Base-by-base conservation (phyloP, 2,329 filamentous ascomycete species). In the Microdochium trichocladiopsis region DNA sequence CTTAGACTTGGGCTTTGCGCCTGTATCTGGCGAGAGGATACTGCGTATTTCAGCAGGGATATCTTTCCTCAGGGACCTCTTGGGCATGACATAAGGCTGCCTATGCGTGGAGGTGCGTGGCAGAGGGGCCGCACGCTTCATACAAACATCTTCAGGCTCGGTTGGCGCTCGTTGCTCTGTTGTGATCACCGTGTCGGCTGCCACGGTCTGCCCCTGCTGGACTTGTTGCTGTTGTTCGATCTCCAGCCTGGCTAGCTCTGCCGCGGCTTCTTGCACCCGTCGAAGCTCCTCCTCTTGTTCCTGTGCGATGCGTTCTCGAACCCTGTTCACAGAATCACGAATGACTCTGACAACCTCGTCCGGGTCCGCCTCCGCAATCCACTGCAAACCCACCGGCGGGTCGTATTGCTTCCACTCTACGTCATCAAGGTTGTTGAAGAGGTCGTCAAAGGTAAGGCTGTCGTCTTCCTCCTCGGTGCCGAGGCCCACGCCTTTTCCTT, bases 381-480 rank as follows among this genome's bases (percentile, higher is more conserved):
- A 65, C 4, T 53, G 63, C 6, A 82, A 61, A 1, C 68, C 70
- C 11, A 61, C 57, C 0, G 79, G 79, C 3, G 76, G 75, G 2
- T 71, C 67, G 55, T 76, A 78, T 50, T 68, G 62, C 36, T 65
- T 69, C 74, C 77, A 80, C 58, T 77, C 71, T 31, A 71, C 63
- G 2, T 64, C 56, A 3, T 56, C 52, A 47, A 62, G 54, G 16
- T 67, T 61, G 23, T 62, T 45, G 18, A 22, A 45, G 9, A 45
- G 18, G 21, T 45, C 41, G 12, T 45, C 41, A 4, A 45, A 45
- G 12, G 41, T 45, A 16, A 45, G 18, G 12, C 57, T 2, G 61
- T 53, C 51, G 2, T 55, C 48, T 3, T 62, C 47, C 18, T 25
- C 31, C 24, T 51, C 43, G 9, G 25, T 22, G 12, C 28, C 31